phyloP scores from a whole-genome alignment of 2,329 filamentous ascomycete species.

The Daldinia eschscholtzii region DNA sequence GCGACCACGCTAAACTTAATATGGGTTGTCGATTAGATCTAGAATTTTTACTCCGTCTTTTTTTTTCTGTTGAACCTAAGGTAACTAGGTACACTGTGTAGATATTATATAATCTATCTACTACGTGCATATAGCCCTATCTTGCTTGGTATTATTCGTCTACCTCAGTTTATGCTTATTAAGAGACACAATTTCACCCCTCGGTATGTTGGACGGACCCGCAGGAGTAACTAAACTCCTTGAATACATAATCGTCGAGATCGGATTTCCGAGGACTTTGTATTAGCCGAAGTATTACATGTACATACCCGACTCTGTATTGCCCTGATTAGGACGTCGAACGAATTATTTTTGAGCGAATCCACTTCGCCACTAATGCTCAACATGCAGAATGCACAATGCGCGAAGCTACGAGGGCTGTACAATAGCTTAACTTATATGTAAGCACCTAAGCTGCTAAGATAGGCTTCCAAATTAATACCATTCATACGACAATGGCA shows the following conservation, averaged over 20 bases:
- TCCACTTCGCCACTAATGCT: constrained; percentile 27
- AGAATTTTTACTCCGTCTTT: constrained; percentile 40
- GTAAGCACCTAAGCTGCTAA: no score
- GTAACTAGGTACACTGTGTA: background rate
- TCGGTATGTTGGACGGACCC: constrained; percentile 7
- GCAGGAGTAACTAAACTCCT: background rate
- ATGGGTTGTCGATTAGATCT: constrained; percentile 38
- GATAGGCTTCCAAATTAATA: constrained; percentile 4
- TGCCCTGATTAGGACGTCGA: background rate
- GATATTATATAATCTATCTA: background rate
- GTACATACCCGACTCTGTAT: background rate
- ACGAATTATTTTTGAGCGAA: constrained; percentile 4
- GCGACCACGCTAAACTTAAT: constrained; percentile 34
- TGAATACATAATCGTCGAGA: constrained; percentile 15
- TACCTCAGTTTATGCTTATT: background rate
- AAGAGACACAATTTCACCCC: background rate
- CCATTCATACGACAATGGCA: constrained; percentile 7
- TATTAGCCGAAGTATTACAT: constrained; percentile 11
- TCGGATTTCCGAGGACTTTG: constrained; percentile 32
- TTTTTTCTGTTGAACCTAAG: constrained; percentile 10
- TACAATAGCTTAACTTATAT: constrained; percentile 6
- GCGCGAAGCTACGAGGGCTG: constrained; percentile 13
- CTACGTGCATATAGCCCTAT: background rate
- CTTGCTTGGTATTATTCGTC: background rate
- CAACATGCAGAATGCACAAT: constrained; percentile 29